Base-by-base conservation (phyloP, 2,329 filamentous ascomycete genomes). In the Epichloe bromicola region DNA sequence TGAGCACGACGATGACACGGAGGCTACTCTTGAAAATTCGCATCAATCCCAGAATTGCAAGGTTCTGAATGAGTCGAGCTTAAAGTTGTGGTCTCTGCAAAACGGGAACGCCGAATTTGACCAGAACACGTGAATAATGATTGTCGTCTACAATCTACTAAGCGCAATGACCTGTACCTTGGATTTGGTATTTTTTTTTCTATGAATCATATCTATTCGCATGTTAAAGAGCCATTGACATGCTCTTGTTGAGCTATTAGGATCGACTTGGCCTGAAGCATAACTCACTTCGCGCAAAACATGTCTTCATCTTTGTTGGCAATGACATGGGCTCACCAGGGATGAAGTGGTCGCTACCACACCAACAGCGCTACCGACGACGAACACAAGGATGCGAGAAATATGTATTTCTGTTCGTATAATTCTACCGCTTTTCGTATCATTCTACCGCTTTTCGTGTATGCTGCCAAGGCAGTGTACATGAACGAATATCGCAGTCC, bases 61-160 rank as follows among this genome's bases (percentile, higher is more conserved):
- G 8, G 49, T 53, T 12, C 20, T 53, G 26, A 39, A 44, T 14
- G 53, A 54, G 12, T 54, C 53, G 12, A 54, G 47, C 37, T 45
- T 54, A n/a, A 54, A 54, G 40, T 19, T 54, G 20, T 54, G 53
- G 53, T 51, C 51, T 15, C 12, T 53, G 8, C 45, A 42, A 20
- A 12, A 41, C 15, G 19, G 17, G 14, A 37, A 37, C 17, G 23
- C 17, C 4, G 41, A 45, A 7, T 39, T n/a, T 34, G 42, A 46
- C 17, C 5, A 40, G 14, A 19, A 5, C n/a, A 43, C 33, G 36
- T 49, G 39, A 43, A 14, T 1, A 43, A 14, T 1, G 4, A 14
- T 19, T 37, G 15, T 49, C 19, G 11, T 26, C 19, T 14, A 47
- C 38, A 10, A 39, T 17, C 14, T 14, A 23, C 36, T n/a, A 38